These are phyloP conservation scores for Microsporum canis DNA, from an alignment of 2,329 filamentous ascomycete species.

Conservation along the genomic window DNA sequence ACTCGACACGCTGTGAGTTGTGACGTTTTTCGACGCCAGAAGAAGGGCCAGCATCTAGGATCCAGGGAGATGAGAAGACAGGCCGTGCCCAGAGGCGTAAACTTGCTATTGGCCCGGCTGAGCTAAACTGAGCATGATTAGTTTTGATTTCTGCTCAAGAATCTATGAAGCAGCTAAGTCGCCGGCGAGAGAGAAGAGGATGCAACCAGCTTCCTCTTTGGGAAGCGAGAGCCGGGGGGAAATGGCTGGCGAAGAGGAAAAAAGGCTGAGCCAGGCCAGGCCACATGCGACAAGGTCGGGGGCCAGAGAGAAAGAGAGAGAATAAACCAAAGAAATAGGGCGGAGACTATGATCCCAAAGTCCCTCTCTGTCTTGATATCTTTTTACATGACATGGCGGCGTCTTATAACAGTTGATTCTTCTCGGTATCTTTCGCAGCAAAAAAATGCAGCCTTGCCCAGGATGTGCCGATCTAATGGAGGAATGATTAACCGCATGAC, in stretches of 20 bases:
- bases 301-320: neutral
- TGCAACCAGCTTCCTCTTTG: neutral
- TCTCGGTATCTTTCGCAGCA: neutral
- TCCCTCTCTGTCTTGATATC: neutral
- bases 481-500: neutral
- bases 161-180: neutral
- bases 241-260: neutral
- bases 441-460: neutral
- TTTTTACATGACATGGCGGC: neutral
- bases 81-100: too few relatives aligned
- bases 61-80: neutral
- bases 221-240: neutral
- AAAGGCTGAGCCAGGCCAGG: neutral
- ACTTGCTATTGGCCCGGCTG: too few relatives aligned
- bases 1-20: neutral
- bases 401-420: neutral
- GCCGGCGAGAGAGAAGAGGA: neutral
- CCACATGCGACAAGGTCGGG: neutral
- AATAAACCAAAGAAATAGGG: neutral
- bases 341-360: neutral
- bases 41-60: neutral
- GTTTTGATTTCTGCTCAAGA: too few relatives aligned
- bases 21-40: neutral
- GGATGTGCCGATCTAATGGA: neutral
- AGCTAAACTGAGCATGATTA: too few relatives aligned